phyloP scores from a whole-genome alignment of 495 filamentous ascomycete species.

The Xylaria scruposa region DNA sequence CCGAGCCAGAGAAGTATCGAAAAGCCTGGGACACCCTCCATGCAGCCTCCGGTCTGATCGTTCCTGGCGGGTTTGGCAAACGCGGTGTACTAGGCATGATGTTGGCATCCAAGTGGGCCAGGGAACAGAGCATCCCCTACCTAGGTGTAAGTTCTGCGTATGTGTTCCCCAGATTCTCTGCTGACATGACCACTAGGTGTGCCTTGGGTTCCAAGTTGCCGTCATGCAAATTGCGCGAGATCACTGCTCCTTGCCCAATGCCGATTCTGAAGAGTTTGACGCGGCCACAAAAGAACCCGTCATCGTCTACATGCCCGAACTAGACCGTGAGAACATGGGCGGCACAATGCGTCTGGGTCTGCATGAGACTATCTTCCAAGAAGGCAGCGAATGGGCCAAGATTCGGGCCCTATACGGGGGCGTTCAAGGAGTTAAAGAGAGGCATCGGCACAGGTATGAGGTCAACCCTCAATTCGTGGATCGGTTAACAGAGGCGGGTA shows the following conservation, averaged over 20 bases:
- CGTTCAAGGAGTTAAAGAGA: slow-evolving; percentile 62
- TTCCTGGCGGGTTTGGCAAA: slow-evolving; percentile 85
- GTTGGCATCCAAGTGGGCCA: slow-evolving; percentile 78
- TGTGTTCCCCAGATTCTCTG: neutral
- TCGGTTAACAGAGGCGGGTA: slow-evolving; percentile 60
- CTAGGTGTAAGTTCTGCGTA: slow-evolving; percentile 58
- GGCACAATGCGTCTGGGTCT: slow-evolving; percentile 93
- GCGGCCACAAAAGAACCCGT: slow-evolving; percentile 62
- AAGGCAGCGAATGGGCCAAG: slow-evolving; percentile 78
- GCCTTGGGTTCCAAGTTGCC: slow-evolving; percentile 93
- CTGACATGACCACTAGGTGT: slow-evolving; percentile 57
- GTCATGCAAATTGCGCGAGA: slow-evolving; percentile 89
- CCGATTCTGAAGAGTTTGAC: slow-evolving; percentile 72
- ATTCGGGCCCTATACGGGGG: slow-evolving; percentile 77
- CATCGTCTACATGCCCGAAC: slow-evolving; percentile 92
- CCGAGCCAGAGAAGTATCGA: slow-evolving; percentile 76
- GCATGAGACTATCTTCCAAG: slow-evolving; percentile 76
- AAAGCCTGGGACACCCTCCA: slow-evolving; percentile 79
- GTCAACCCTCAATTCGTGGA: slow-evolving; percentile 74
- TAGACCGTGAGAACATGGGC: slow-evolving; percentile 68
- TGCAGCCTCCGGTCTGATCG: slow-evolving; percentile 51
- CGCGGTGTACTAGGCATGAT: slow-evolving; percentile 92
- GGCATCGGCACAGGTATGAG: slow-evolving; percentile 78
- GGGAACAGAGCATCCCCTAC: slow-evolving; percentile 79
- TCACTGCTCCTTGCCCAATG: slow-evolving; percentile 65